These are phyloP conservation scores for Solanum chiquidenum DNA, from an alignment of 257 asterid species.

Conservation along the genomic window DNA sequence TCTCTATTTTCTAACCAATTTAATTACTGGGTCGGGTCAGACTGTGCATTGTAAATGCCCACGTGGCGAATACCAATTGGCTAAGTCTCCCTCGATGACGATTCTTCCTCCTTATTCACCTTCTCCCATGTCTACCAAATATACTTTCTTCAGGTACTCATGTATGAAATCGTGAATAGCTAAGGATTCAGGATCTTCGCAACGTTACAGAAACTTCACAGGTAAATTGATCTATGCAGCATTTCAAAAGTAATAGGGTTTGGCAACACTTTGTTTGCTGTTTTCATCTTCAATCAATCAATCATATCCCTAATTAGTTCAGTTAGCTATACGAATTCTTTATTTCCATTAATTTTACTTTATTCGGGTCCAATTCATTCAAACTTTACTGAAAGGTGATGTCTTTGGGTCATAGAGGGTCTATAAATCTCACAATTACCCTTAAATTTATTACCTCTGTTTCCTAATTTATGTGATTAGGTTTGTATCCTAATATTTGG, in stretches of 20 bases:
- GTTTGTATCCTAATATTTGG: background rate
- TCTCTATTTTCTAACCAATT: background rate
- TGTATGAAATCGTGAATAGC: background rate
- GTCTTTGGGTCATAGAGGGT: background rate
- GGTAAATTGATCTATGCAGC: background rate
- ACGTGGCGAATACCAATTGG: constrained; percentile 7
- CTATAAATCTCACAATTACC: background rate
- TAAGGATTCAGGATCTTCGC: background rate
- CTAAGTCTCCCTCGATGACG: background rate
- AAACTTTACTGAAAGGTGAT: background rate
- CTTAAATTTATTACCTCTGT: background rate
- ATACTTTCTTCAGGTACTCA: background rate
- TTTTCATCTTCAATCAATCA: background rate
- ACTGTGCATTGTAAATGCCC: background rate
- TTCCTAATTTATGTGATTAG: background rate
- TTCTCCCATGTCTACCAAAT: background rate
- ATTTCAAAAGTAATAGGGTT: background rate
- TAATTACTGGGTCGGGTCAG: background rate
- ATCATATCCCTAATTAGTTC: background rate
- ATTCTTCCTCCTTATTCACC: background rate
- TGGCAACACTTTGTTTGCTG: background rate
- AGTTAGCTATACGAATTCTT: background rate
- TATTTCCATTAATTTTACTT: background rate
- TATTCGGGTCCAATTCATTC: background rate
- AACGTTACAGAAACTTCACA: background rate